Evolutionary conservation across 495 filamentous ascomycete species (phyloP), one percentile per base, ranked within the genome.

Genomic region (Xylaria longipes): DNA sequence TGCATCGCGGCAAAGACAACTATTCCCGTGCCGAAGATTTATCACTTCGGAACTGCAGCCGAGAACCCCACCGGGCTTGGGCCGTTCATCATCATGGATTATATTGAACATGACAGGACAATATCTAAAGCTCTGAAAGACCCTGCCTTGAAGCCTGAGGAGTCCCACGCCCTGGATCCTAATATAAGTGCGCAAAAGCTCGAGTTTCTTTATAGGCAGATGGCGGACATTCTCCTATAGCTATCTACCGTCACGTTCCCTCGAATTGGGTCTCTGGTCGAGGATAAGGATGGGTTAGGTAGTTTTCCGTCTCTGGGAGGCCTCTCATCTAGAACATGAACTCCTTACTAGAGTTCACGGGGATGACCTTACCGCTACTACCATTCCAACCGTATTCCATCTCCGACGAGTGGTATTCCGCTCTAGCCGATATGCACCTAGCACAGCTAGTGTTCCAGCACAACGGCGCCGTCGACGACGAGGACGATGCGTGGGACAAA

Each of bases 61-160:
- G 73, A 80, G 61, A 78, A 78, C 39, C 77, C 79, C 1, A 71
- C 68, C 9, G 73, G 76, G 1, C 43, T 86, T 52, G 79, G 82
- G 9, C 83, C 85, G 2, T 87, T 84, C 73, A 83, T 87, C 48
- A 83, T 87, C 50, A 84, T 85, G 77, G 80, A 85, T 15, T 84
- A 83, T 70, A 75, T 85, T 29, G 72, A 82, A 9, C 75, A 84
- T 69, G 39, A 75, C 5, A 64, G 58, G 22, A 77, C 58, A 8
- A 77, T 86, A 65, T 74, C 71, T n/a, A 65, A 77, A 9, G 73
- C 74, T 8, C 77, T 86, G 0, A 69, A 72, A 0, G 80, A 74
- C 2, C 81, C 79, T 7, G 73, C 61, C 25, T 35, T 52, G 27
- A 50, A 71, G 1, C 63, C 48, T 27, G 61, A 71, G 17, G 68